phyloP scores from a whole-genome alignment of 1,139 yeast genomes.

The Suhomyces taliae region DNA sequence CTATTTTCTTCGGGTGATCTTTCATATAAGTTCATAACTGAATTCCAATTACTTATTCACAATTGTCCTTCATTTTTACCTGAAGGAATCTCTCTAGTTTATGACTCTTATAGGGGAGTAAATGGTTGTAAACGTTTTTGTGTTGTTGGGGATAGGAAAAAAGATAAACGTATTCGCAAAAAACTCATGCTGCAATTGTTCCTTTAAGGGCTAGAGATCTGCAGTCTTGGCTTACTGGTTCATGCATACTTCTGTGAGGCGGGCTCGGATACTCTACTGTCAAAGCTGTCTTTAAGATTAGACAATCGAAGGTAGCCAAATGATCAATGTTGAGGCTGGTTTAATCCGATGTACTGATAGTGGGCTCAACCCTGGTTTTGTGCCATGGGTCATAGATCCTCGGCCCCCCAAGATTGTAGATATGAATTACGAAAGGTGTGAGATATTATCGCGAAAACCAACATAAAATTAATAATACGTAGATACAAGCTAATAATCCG shows the following conservation, averaged over 20 bases:
- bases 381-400: too few species aligned
- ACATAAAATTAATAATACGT: too few species aligned
- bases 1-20: not conserved
- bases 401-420: too few species aligned
- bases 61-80: not conserved
- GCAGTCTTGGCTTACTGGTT: not conserved
- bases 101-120: not conserved
- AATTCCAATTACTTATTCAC: not conserved
- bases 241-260: too few species aligned
- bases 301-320: too few species aligned
- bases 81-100: not conserved
- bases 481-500: too few species aligned
- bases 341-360: not conserved
- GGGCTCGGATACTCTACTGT: too few species aligned
- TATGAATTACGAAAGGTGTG: too few species aligned
- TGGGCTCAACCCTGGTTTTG: not conserved
- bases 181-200: too few species aligned
- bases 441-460: too few species aligned
- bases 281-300: not conserved
- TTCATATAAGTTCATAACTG: not conserved
- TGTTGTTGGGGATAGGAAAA: too few species aligned
- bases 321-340: not conserved
- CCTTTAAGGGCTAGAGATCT: not conserved
- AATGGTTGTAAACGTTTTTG: too few species aligned
- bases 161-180: not conserved